Conservation (phyloP, 192 early-diverging fungal genomes). For the Oehlia diaphana region DNA sequence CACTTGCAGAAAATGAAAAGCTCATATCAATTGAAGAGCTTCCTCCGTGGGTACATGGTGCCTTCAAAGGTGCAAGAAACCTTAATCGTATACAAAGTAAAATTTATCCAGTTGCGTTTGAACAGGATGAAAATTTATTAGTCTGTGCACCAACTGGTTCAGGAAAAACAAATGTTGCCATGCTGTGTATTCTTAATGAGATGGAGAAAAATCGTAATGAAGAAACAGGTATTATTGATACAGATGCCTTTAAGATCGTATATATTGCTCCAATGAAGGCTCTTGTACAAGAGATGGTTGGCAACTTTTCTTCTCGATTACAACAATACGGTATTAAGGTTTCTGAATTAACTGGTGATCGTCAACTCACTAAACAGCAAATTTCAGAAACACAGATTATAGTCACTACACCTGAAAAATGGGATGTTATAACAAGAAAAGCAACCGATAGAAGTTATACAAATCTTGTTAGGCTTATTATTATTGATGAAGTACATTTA, state of each 20-base stretch:
- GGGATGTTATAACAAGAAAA: constrained; percentile 98
- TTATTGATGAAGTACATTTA: constrained; percentile 97
- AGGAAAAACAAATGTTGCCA: constrained; percentile 98
- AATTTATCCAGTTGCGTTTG: constrained; percentile 86
- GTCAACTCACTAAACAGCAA: constrained; percentile 95
- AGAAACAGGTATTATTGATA: constrained; percentile 67
- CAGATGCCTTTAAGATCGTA: constrained; percentile 93
- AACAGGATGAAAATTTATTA: constrained; percentile 89
- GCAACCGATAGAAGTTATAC: constrained; percentile 91
- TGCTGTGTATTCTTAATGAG: constrained; percentile 91
- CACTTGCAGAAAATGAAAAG: constrained; percentile 63
- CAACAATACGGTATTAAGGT: constrained; percentile 80
- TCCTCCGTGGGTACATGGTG: constrained; percentile 79
- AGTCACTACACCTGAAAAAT: constrained; percentile 98
- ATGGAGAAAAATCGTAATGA: constrained; percentile 79
- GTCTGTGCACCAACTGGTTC: constrained; percentile 99
- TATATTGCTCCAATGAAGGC: constrained; percentile 99
- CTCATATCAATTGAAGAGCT: constrained; percentile 64
- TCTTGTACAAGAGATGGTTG: constrained; percentile 97
- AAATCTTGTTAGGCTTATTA: constrained; percentile 83
- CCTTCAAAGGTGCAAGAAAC: constrained; percentile 64
- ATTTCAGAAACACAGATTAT: constrained; percentile 96
- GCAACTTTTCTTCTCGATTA: constrained; percentile 79
- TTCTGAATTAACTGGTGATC: constrained; percentile 97
- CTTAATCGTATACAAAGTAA: constrained; percentile 92